phyloP scores from a whole-genome alignment of 192 early-diverging fungal genomes.

The Dispira parvispora region DNA sequence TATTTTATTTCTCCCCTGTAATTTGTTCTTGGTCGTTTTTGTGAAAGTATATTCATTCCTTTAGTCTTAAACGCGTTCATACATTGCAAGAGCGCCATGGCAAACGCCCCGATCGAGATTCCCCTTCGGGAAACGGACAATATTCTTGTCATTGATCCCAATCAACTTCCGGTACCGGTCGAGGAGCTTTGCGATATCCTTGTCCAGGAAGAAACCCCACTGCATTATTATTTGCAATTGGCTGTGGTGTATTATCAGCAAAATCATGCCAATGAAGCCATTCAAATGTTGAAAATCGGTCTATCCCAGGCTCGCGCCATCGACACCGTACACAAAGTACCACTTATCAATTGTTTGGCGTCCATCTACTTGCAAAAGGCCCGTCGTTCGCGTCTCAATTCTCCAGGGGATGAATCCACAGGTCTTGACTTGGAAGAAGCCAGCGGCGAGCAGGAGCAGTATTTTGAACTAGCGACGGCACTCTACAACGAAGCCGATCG shows the following conservation, averaged over 20 bases:
- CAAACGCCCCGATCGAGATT: constrained; percentile 31
- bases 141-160: constrained; percentile 52
- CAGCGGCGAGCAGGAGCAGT: constrained; percentile 21
- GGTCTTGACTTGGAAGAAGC: constrained; percentile 14
- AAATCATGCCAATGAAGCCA: constrained; percentile 35
- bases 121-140: constrained; percentile 42
- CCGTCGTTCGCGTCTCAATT: constrained; percentile 14
- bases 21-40: too few relatives aligned
- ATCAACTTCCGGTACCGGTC: constrained; percentile 34
- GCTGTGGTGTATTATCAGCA: constrained; percentile 65
- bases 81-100: background rate
- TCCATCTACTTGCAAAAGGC: constrained; percentile 59
- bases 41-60: too few relatives aligned
- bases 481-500: constrained; percentile 59
- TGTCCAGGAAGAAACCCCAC: constrained; percentile 39
- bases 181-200: constrained; percentile 52
- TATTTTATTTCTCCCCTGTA: too few relatives aligned
- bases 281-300: constrained; percentile 35
- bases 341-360: constrained; percentile 55
- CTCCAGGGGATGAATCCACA: background rate
- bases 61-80: too few relatives aligned
- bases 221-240: constrained; percentile 49
- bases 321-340: constrained; percentile 33
- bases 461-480: constrained; percentile 50
- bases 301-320: constrained; percentile 24